Evolutionary conservation across 2,329 filamentous ascomycete species (phyloP), one percentile per base, ranked within the genome.

Genomic region (Phyllosticta citrichinensis): DNA sequence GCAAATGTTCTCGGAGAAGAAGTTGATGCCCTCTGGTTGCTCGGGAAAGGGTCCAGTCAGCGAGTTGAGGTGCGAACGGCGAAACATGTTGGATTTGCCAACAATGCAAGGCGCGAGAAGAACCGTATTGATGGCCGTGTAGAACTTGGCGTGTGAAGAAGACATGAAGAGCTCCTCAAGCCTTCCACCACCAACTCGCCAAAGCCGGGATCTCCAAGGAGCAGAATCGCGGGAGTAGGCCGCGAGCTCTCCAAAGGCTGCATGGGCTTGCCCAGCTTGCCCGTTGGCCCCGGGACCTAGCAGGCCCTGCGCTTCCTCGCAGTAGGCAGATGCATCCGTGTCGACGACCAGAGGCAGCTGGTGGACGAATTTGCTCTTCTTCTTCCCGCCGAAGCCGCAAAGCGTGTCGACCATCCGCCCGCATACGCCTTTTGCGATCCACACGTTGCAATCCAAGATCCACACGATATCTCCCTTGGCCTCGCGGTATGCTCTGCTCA

Each of bases 1-100:
- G 77, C 94, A 99, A 70, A 99, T 97, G 70, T 96, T 96, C 65
- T 90, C 83, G 2, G 91, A 96, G 75, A 99, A 99, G 75, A 87
- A 92, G 74, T 97, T 91, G 65, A 99, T 87, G 0, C 94, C 95
- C 0, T 76, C 85, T 71, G 70, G 80, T 81, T 65, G 69, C 74
- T 58, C 71, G 56, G 40, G 81, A 73, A 68, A 82, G 74, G 33
- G 85, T 0, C 74, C 68, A 0, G 85, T 87, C 9, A 94, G 83
- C 65, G 83, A 82, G 73, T 97, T 84, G 40, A 99, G 84, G 68
- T 99, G 93, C 0, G 90, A 89, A 64, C 88, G 89, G 62, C 94
- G 88, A 76, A 97, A 99, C 92, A 99, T 97, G 76, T 95, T 97
- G 69, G 91, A 96, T 77, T 99, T 99, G 57, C 94, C 94, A 22